Percentiles rank a stretch among this genome's conserved stretches.
Evolutionary conservation across 306 rosid genomes (phyloP).

Genomic region (Medicago lupulina): DNA sequence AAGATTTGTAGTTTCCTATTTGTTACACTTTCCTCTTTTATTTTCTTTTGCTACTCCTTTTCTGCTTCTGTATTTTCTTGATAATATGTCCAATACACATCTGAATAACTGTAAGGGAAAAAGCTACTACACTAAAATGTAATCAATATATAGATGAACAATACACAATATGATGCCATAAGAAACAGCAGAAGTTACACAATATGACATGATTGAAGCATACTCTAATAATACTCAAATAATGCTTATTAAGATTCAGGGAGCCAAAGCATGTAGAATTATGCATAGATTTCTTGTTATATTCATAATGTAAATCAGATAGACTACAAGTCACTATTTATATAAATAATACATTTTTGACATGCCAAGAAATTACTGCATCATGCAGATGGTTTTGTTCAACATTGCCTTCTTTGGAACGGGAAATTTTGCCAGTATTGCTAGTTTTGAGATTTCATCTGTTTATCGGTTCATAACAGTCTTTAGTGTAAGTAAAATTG

Average conservation of each 20-base stretch:
- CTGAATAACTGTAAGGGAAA: background rate
- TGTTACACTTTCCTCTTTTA: background rate
- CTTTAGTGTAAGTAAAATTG: conserved; percentile 74
- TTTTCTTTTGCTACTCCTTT: background rate
- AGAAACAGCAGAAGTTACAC: background rate
- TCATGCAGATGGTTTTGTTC: conserved; percentile 75
- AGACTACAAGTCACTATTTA: background rate
- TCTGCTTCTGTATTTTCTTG: background rate
- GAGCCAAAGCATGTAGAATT: conserved; percentile 37
- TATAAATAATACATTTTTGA: conserved; percentile 37
- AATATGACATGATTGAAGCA: conserved; percentile 1
- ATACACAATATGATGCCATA: background rate
- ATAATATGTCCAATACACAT: background rate
- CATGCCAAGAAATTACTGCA: conserved; percentile 31
- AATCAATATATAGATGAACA: background rate
- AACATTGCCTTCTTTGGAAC: conserved; percentile 93
- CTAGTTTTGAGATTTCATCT: conserved; percentile 93
- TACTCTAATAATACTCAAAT: background rate
- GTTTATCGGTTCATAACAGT: conserved; percentile 89
- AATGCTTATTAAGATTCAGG: conserved; percentile 30
- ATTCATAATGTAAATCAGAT: conserved; percentile 7
- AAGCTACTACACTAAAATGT: background rate
- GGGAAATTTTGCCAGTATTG: conserved; percentile 92
- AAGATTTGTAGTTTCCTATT: background rate
- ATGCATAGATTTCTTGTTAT: conserved; percentile 22